These are phyloP conservation scores for Ehretia macrophylla DNA, from an alignment of 257 asterid genomes.

Conservation along the genomic window DNA sequence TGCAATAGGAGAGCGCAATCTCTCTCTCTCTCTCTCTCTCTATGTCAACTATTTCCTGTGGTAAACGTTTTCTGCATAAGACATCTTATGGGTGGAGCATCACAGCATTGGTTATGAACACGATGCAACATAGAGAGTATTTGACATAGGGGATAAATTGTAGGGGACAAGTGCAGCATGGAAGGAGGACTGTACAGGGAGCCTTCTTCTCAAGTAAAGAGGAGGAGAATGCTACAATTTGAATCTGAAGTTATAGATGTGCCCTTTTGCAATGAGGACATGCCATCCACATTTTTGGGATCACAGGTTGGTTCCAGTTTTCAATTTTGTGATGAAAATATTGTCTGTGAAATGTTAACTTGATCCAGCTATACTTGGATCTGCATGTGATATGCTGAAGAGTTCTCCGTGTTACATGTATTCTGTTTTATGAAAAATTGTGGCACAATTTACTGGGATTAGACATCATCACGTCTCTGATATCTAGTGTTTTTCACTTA, in stretches of 20 bases:
- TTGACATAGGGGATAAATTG: constrained; percentile 15
- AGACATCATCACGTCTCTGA: too few relatives aligned
- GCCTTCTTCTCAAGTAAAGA: constrained; percentile 58
- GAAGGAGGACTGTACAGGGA: constrained; percentile 45
- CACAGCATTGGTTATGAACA: constrained; percentile 1
- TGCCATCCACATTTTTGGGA: constrained; percentile 39
- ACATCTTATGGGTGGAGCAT: not conserved
- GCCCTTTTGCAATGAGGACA: constrained; percentile 46
- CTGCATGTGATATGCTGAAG: not conserved
- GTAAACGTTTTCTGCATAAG: not conserved
- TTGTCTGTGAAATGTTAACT: not conserved
- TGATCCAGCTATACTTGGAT: too few relatives aligned
- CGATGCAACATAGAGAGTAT: constrained; percentile 3
- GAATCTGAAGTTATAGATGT: constrained; percentile 52
- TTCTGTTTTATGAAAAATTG: not conserved
- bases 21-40: too few relatives aligned
- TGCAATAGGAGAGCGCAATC: too few relatives aligned
- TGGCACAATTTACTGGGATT: not conserved
- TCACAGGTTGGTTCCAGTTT: constrained; percentile 48
- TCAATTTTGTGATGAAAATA: not conserved
- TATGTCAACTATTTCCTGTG: too few relatives aligned
- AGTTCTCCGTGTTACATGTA: not conserved
- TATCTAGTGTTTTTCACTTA: too few relatives aligned
- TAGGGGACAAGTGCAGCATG: constrained; percentile 40
- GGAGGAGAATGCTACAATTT: constrained; percentile 83